A percentile compares a stretch with the other conserved stretches of the same genome.
Evolutionary conservation across 2,329 filamentous ascomycete genomes (phyloP).

Genomic region (Xylariales sp.): DNA sequence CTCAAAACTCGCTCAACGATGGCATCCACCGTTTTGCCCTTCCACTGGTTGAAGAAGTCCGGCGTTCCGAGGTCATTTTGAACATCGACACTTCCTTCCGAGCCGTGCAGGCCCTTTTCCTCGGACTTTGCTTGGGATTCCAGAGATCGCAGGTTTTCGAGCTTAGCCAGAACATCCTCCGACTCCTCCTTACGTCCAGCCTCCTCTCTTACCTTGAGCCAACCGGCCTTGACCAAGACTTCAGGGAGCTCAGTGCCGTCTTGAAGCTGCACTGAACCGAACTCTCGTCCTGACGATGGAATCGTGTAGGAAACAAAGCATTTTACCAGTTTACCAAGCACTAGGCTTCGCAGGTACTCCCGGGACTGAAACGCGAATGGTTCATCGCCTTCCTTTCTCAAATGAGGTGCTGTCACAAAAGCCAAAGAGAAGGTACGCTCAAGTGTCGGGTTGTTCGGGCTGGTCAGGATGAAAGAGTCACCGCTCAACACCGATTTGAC

Average conservation of each 20-base stretch:
- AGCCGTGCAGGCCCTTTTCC: constrained; percentile 75
- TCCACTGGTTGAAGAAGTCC: constrained; percentile 77
- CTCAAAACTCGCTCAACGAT: constrained; percentile 88
- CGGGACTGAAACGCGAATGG: constrained; percentile 90
- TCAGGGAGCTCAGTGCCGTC: constrained; percentile 78
- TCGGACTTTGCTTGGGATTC: constrained; percentile 76
- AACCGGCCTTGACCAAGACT: constrained; percentile 78
- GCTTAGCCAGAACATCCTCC: constrained; percentile 63
- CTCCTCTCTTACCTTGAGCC: constrained; percentile 91
- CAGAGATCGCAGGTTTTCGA: constrained; percentile 73
- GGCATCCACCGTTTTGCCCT: constrained; percentile 78
- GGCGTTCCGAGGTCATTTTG: constrained; percentile 76
- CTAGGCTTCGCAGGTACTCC: constrained; percentile 79
- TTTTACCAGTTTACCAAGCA: constrained; percentile 81
- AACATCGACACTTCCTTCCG: constrained; percentile 65
- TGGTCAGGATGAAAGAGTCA: constrained; percentile 82
- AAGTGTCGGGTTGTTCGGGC: constrained; percentile 72
- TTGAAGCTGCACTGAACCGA: constrained; percentile 73
- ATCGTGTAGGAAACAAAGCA: constrained; percentile 86
- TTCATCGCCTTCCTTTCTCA: constrained; percentile 88
- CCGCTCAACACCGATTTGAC: constrained; percentile 95
- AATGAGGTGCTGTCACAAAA: constrained; percentile 82
- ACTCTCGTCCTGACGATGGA: constrained; percentile 80
- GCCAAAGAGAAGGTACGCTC: constrained; percentile 88
- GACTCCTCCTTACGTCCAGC: constrained; percentile 87